Evolutionary conservation across 768 basidiomycete genomes (phyloP).

Genomic region (Pisolithus tinctorius): DNA sequence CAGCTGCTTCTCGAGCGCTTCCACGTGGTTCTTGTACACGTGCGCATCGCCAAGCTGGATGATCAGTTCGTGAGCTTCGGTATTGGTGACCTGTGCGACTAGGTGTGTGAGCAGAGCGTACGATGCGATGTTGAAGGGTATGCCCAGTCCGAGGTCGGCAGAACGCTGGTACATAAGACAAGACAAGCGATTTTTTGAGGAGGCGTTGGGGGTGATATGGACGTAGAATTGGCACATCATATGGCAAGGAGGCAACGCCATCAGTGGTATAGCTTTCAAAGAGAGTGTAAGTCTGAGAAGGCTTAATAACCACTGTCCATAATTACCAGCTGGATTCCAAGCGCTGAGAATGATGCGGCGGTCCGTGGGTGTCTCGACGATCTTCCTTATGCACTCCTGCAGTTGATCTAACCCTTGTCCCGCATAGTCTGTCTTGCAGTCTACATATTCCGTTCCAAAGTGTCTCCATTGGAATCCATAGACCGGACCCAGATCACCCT

Average conservation of each 20-base stretch:
- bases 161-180: constrained; percentile 98
- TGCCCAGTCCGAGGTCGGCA: constrained; percentile 93
- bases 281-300: not conserved
- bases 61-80: constrained; percentile 82
- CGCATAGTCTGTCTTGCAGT: constrained; percentile 68
- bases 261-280: constrained; percentile 71
- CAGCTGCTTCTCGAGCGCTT: constrained; percentile 79
- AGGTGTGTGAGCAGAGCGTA: constrained; percentile 97
- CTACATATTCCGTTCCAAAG: constrained; percentile 79
- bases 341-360: constrained; percentile 91
- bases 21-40: constrained; percentile 88
- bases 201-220: constrained; percentile 58
- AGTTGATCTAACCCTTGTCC: constrained; percentile 92
- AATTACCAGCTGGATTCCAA: constrained; percentile 94
- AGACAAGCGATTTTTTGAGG: constrained; percentile 65
- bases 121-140: constrained; percentile 99
- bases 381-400: constrained; percentile 82
- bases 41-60: constrained; percentile 98
- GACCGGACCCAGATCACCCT: constrained; percentile 93
- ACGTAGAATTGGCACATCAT: constrained; percentile 99
- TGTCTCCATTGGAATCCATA: constrained; percentile 98
- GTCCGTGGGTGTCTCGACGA: constrained; percentile 89
- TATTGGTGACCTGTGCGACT: constrained; percentile 89
- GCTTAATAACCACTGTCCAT: not conserved
- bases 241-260: constrained; percentile 98